These are phyloP conservation scores for Schizophyllum amplum DNA, from an alignment of 1,284 basidiomycete species.

Conservation along the genomic window DNA sequence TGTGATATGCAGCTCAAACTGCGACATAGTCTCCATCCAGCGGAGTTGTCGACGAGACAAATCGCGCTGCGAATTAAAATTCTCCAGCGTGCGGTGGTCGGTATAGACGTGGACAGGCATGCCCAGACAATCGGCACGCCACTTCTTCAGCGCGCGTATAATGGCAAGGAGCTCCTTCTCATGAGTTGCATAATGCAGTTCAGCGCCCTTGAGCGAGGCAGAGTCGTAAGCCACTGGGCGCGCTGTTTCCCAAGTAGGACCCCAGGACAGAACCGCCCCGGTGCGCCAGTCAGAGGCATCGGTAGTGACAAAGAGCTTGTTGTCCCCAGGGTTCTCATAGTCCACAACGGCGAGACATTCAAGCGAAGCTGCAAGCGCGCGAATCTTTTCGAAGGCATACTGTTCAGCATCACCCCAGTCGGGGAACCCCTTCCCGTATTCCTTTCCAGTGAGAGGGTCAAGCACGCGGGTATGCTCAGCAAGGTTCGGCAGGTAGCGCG, in stretches of 20 bases:
- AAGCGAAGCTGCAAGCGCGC: no score
- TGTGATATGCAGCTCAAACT: conserved; percentile 27
- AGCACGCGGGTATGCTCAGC: conserved; percentile 24
- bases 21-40: conserved; percentile 28
- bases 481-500: no score
- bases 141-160: conserved; percentile 26
- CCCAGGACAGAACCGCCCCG: no score
- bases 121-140: conserved; percentile 24
- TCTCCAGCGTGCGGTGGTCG: conserved; percentile 30
- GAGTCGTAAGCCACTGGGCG: conserved; percentile 27
- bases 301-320: no score
- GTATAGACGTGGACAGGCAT: conserved; percentile 24
- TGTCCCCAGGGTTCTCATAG: no score
- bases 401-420: conserved; percentile 23
- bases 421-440: conserved; percentile 19
- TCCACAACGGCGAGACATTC: no score
- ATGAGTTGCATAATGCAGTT: conserved; percentile 29
- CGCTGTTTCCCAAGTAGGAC: no score
- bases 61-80: conserved; percentile 26
- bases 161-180: conserved; percentile 30
- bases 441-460: conserved; percentile 22
- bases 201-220: conserved; percentile 17
- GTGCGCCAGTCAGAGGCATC: no score
- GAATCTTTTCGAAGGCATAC: no score
- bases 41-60: conserved; percentile 25